Conservation (phyloP, 805 yeast genomes). For the Wickerhamiella parazyma region DNA sequence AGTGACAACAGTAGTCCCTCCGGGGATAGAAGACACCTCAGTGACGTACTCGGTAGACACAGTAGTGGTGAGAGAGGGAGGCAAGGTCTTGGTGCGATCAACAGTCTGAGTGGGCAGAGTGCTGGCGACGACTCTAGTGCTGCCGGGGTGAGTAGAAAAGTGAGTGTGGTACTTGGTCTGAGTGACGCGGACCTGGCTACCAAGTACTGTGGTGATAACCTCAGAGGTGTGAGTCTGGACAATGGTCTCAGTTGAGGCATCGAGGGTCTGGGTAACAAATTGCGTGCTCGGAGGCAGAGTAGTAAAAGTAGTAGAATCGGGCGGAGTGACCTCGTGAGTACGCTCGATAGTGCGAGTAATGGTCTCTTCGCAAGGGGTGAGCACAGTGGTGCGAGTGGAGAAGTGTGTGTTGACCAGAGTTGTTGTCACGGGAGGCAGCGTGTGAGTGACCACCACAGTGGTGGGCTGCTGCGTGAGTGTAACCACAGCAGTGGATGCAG, state of each 20-base stretch:
- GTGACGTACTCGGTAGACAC: background rate
- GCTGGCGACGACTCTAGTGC: background rate
- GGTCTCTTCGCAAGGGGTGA: background rate
- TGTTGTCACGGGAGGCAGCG: background rate
- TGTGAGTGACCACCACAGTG: background rate
- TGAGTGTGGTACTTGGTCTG: background rate
- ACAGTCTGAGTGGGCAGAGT: slow-evolving; percentile 2
- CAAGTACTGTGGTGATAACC: background rate
- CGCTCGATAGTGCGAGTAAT: background rate
- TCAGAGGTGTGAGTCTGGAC: slow-evolving; percentile 1
- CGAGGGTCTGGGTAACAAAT: background rate
- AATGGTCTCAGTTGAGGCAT: slow-evolving; percentile 1
- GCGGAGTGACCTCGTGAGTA: background rate
- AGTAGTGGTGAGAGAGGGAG: background rate
- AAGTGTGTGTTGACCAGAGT: background rate
- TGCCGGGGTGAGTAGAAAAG: background rate
- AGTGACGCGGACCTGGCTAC: background rate
- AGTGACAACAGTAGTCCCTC: background rate
- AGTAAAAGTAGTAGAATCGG: background rate
- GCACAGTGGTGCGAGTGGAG: background rate
- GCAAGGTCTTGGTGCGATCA: background rate
- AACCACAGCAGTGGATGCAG: background rate
- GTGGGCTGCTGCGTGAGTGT: slow-evolving; percentile 2
- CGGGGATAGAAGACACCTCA: background rate
- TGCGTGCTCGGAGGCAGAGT: background rate